Base-by-base conservation (phyloP, 768 basidiomycete genomes). In the Psilocybe cyanescens region DNA sequence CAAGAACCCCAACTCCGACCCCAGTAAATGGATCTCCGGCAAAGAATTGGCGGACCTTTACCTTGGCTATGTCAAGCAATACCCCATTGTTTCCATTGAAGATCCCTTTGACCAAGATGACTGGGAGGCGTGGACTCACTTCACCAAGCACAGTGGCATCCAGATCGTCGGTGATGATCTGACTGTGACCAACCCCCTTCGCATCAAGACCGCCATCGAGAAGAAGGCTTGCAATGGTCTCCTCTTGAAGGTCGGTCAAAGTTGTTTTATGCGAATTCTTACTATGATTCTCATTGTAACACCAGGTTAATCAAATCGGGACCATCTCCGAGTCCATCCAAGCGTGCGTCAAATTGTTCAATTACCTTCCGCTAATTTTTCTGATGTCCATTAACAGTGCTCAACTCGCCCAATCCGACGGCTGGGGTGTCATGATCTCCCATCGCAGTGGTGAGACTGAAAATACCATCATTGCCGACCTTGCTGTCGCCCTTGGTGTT, bases 81-180 rank as follows among this genome's bases (percentile, higher is more conserved):
- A 99, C 83, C 95, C 96, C 62, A 99, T 98, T 67, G 86, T 94
- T 59, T 95, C 94, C 33, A 86, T 96, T 68, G 95, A 97, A 80
- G 97, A 99, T 77, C 97, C 97, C 75, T 99, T 99, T 80, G 97
- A 99, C 78, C 96, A 99, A 82, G 97, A 99, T 74, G 97, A 99
- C 81, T 98, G 95, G 94, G 95, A 94, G 74, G 94, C 95, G 45
- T 99, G 97, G 97, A 80, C 87, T 39, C 89, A 95, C 83, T 94
- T 98, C 80, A 97, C 92, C 69, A 77, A 81, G 69, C 77, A 86
- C 64, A 84, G 88, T 70, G 83, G 84, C 24, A 90, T 96, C 75
- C 95, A 97, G 80, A 90, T 96, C 66, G 94, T 96, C 65, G 94
- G 94, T 70, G 97, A 99, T 70, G 97, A 99, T 75, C 78, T 99